phyloP scores from a whole-genome alignment of 75 land plant genomes.

The Ceratopteris richardii region DNA sequence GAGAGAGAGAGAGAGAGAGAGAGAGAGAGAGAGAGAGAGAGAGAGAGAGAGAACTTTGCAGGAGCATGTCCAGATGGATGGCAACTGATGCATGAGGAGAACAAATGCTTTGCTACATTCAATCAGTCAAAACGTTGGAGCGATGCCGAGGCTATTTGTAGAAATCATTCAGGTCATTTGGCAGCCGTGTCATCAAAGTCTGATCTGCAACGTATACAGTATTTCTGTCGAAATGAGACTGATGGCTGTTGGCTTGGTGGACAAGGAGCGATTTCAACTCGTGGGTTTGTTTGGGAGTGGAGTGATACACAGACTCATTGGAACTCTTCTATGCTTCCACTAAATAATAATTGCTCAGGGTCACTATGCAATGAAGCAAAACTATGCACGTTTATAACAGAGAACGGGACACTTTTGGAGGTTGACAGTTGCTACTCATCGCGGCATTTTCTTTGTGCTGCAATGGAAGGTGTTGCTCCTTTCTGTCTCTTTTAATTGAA shows the following conservation, averaged over 20 bases:
- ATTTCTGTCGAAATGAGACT: conserved; percentile 30
- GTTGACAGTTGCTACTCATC: conserved; percentile 50
- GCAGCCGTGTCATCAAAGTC: conserved; percentile 45
- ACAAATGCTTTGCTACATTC: conserved; percentile 38
- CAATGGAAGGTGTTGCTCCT: conserved; percentile 40
- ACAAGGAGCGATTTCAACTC: conserved; percentile 22
- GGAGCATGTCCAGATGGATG: conserved; percentile 67
- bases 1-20: conserved; percentile 10
- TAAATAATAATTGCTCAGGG: background rate
- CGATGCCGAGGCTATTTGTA: conserved; percentile 49
- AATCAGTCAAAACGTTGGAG: conserved; percentile 37
- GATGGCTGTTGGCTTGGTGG: conserved; percentile 88
- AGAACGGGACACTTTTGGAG: conserved; percentile 26
- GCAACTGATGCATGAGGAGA: conserved; percentile 36
- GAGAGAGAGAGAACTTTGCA: conserved; percentile 1
- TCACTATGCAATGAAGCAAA: background rate
- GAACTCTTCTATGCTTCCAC: conserved; percentile 36
- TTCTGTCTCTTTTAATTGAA: background rate
- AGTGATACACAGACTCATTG: conserved; percentile 48
- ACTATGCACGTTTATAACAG: conserved; percentile 43
- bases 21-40: conserved; percentile 3
- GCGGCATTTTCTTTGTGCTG: conserved; percentile 55
- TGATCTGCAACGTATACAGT: conserved; percentile 41
- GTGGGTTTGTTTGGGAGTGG: conserved; percentile 63
- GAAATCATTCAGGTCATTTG: conserved; percentile 43